Conservation (phyloP, 208 protist species). For the Trypanosoma melophagium region DNA sequence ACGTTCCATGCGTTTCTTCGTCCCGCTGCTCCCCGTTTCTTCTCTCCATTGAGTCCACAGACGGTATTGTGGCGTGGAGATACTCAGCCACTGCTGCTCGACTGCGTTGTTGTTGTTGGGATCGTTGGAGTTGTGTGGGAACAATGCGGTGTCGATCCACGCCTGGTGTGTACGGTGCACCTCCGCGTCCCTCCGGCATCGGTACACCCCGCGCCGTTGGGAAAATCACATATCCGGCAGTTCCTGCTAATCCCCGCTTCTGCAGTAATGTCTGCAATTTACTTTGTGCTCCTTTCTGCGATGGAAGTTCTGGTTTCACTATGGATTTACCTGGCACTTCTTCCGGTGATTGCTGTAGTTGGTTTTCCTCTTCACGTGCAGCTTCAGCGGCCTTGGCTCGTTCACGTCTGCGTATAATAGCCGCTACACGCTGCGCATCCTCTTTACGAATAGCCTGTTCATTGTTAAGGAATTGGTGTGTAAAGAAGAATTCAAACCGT, state of each 20-base stretch:
- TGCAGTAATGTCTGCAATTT: too few relatives aligned
- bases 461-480: constrained; percentile 60
- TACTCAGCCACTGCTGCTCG: neutral
- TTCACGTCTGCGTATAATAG: constrained; percentile 35
- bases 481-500: constrained; percentile 65
- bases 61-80: too few relatives aligned
- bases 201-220: constrained; percentile 32
- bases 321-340: too few relatives aligned
- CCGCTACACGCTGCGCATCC: constrained; percentile 51
- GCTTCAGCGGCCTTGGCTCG: constrained; percentile 24
- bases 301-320: too few relatives aligned
- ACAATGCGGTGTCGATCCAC: constrained; percentile 85
- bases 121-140: constrained; percentile 32
- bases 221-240: constrained; percentile 33
- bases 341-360: constrained; percentile 28
- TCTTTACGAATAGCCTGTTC: constrained; percentile 58
- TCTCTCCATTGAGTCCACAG: too few relatives aligned
- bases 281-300: constrained; percentile 10
- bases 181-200: constrained; percentile 53
- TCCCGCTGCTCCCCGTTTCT: neutral
- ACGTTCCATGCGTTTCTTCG: neutral
- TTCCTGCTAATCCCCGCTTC: neutral
- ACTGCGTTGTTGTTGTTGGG: neutral
- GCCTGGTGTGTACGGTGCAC: constrained; percentile 57
- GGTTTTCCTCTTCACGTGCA: constrained; percentile 19